phyloP scores from a whole-genome alignment of 768 basidiomycete genomes.

The Nidularia pulvinata region DNA sequence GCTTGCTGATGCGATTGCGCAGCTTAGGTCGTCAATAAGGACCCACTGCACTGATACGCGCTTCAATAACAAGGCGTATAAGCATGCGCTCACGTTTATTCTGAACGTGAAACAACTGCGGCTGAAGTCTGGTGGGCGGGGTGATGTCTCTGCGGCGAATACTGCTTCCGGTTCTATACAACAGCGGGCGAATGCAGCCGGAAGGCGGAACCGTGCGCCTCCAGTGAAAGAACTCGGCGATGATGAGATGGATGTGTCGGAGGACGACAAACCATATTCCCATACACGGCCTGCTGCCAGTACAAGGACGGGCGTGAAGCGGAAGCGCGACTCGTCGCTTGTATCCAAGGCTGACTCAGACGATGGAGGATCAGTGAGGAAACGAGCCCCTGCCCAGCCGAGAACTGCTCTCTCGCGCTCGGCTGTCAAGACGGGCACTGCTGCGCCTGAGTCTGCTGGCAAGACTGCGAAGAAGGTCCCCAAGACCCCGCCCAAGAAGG shows the following conservation, averaged over 20 bases:
- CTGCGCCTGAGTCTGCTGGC: background rate
- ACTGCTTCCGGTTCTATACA: background rate
- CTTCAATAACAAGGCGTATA: background rate
- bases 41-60: background rate
- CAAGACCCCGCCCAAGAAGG: too few relatives aligned
- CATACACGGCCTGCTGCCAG: too few relatives aligned
- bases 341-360: background rate
- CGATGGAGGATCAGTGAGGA: background rate
- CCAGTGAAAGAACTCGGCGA: background rate
- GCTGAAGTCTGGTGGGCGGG: background rate
- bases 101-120: background rate
- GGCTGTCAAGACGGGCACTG: background rate
- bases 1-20: constrained; percentile 2
- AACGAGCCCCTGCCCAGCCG: background rate
- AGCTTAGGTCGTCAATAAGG: background rate
- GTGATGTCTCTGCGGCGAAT: background rate
- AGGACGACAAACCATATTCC: too few relatives aligned
- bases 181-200: too few relatives aligned
- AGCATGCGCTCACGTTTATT: background rate
- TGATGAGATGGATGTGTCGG: background rate
- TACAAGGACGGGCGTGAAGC: too few relatives aligned
- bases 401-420: background rate
- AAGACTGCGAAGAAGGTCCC: too few relatives aligned
- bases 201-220: background rate
- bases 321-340: too few relatives aligned